Percentiles rank a stretch among this genome's conserved stretches.
Conservation (phyloP, 225 moss, liverwort and hornwort genomes). For the Lunularia cruciata region DNA sequence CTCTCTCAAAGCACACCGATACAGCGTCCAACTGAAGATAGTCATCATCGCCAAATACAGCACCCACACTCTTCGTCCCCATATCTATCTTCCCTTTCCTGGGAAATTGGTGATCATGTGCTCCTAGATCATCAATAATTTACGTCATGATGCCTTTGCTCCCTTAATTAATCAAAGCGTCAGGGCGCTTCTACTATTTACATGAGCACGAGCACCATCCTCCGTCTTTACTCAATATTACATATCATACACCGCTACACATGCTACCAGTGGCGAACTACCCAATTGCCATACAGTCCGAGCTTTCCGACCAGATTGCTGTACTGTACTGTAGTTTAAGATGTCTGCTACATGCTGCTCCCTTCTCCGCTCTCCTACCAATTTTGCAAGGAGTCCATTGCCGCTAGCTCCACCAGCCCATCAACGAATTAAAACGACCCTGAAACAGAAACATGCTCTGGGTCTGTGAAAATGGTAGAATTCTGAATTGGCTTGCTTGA, state of each 20-base stretch:
- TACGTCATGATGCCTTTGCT: neutral
- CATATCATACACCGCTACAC: neutral
- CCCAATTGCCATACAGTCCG: too few relatives aligned
- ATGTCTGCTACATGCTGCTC: too few relatives aligned
- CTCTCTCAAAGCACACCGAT: slow-evolving; percentile 60
- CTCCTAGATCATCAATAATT: too few relatives aligned
- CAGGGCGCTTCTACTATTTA: too few relatives aligned
- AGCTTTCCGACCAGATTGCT: too few relatives aligned
- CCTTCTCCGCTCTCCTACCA: neutral
- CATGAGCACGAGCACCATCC: neutral
- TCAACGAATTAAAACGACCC: neutral
- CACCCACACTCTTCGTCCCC: slow-evolving; percentile 40
- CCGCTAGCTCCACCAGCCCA: slow-evolving; percentile 9
- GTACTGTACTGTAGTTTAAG: too few relatives aligned
- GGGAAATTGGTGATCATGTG: neutral
- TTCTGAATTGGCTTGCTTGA: neutral
- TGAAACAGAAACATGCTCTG: neutral
- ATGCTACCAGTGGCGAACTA: neutral
- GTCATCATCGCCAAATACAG: slow-evolving; percentile 89
- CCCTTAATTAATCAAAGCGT: too few relatives aligned
- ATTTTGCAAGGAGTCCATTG: neutral
- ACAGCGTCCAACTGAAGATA: slow-evolving; percentile 76
- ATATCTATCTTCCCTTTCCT: too few relatives aligned
- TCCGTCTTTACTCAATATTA: neutral
- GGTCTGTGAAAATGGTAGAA: neutral